Evolutionary conservation across 306 rosid species (phyloP).

Genomic region (Cicer pinnatifidum): DNA sequence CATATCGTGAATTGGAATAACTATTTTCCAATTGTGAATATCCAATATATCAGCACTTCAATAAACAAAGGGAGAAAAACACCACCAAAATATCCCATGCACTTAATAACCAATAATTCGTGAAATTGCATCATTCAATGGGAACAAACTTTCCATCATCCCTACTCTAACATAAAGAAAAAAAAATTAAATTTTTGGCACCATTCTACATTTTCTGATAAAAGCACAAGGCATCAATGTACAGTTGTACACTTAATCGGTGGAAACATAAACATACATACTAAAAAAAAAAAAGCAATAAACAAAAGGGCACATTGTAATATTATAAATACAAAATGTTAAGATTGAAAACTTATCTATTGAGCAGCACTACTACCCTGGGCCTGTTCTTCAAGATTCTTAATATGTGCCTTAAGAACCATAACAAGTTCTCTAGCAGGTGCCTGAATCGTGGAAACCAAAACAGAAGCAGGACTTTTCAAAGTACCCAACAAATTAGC

Average conservation of each 20-base stretch:
- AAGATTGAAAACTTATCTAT: conserved; percentile 46
- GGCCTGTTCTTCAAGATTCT: conserved; percentile 71
- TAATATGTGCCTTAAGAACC: conserved; percentile 76
- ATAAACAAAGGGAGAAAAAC: background rate
- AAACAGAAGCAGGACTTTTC: conserved; percentile 65
- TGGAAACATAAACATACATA: background rate
- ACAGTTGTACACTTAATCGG: conserved; percentile 17
- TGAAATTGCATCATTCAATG: conserved; percentile 36
- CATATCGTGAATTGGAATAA: too few species aligned
- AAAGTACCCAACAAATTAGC: conserved; percentile 73
- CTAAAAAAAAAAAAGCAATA: conserved; percentile 39
- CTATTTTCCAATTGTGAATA: background rate
- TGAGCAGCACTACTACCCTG: conserved; percentile 46
- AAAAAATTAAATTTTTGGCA: background rate
- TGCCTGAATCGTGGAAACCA: conserved; percentile 82
- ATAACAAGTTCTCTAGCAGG: conserved; percentile 80
- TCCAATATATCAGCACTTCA: background rate
- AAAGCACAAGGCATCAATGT: conserved; percentile 31
- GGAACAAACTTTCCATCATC: conserved; percentile 21
- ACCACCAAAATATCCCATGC: background rate
- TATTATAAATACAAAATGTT: background rate
- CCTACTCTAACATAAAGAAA: conserved; percentile 5
- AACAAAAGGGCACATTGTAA: background rate
- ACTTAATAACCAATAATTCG: conserved; percentile 4
- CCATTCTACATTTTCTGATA: conserved; percentile 32